Evolutionary conservation across 108 stramenopile genomes (phyloP).

Genomic region (Nitzschia putrida): DNA sequence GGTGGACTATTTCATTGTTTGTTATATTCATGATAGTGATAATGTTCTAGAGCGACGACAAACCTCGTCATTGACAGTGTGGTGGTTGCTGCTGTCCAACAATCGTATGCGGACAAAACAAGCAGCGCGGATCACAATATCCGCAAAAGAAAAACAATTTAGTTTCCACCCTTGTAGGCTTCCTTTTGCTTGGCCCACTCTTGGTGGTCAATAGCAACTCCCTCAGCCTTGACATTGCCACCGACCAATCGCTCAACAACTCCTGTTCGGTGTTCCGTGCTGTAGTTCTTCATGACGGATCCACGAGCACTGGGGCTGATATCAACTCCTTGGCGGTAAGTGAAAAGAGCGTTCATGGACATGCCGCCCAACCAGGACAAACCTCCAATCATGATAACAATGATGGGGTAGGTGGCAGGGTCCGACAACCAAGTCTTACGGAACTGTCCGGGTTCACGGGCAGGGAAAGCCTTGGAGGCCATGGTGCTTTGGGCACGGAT

Average conservation of each 20-base stretch:
- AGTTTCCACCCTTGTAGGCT: slow-evolving; percentile 27
- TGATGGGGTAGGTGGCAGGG: slow-evolving; percentile 67
- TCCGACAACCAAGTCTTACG: slow-evolving; percentile 59
- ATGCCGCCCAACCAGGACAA: slow-evolving; percentile 62
- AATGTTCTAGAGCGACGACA: too few relatives aligned
- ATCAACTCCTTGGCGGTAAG: slow-evolving; percentile 61
- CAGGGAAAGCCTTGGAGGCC: slow-evolving; percentile 19
- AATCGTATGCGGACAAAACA: too few relatives aligned
- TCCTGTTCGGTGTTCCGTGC: slow-evolving; percentile 7
- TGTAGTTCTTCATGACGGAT: slow-evolving; percentile 9
- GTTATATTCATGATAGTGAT: too few relatives aligned
- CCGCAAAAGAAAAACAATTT: neutral
- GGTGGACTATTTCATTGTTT: too few relatives aligned
- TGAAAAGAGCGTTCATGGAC: slow-evolving; percentile 41
- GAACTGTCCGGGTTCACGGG: slow-evolving; percentile 11
- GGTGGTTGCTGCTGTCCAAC: too few relatives aligned
- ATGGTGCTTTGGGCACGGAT: slow-evolving; percentile 17
- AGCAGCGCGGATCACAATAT: neutral
- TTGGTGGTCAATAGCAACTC: slow-evolving; percentile 68
- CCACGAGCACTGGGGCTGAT: slow-evolving; percentile 46
- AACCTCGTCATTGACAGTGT: too few relatives aligned
- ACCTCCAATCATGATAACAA: slow-evolving; percentile 58
- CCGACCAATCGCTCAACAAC: slow-evolving; percentile 21
- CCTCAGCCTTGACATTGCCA: slow-evolving; percentile 57
- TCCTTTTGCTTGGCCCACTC: slow-evolving; percentile 64